These are phyloP conservation scores for Phytophthora cajani DNA, from an alignment of 352 stramenopile genomes.

Conservation along the genomic window DNA sequence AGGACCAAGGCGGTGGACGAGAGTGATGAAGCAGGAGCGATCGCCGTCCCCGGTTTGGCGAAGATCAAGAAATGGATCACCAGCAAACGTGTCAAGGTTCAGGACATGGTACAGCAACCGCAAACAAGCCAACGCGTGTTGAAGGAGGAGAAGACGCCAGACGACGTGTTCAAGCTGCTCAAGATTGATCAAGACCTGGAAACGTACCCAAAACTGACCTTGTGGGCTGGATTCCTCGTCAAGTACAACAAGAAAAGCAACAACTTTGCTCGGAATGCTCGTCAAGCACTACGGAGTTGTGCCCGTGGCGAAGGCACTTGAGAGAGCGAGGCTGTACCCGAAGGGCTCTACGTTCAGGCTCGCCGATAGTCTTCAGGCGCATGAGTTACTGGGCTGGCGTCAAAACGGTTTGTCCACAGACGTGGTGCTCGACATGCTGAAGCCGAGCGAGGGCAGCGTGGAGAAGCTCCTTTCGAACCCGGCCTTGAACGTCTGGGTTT, in stretches of 20 bases:
- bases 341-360: not conserved
- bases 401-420: not conserved
- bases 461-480: not conserved
- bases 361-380: not conserved
- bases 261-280: not conserved
- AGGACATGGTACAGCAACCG: constrained; percentile 3
- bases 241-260: constrained; percentile 7
- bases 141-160: constrained; percentile 6
- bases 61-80: constrained; percentile 10
- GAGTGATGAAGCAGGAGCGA: not conserved
- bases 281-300: not conserved
- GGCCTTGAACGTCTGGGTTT: constrained; percentile 2
- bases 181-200: constrained; percentile 6
- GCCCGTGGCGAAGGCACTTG: not conserved
- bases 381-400: not conserved
- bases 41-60: not conserved
- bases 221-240: constrained; percentile 7
- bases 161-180: constrained; percentile 15
- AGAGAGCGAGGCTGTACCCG: not conserved
- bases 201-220: not conserved
- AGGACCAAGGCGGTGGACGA: not conserved
- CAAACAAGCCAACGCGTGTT: constrained; percentile 3
- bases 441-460: not conserved
- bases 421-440: not conserved
- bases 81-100: not conserved